Base-by-base conservation (phyloP, 2,329 filamentous ascomycete species). In the Tolypocladium cylindrosporum region DNA sequence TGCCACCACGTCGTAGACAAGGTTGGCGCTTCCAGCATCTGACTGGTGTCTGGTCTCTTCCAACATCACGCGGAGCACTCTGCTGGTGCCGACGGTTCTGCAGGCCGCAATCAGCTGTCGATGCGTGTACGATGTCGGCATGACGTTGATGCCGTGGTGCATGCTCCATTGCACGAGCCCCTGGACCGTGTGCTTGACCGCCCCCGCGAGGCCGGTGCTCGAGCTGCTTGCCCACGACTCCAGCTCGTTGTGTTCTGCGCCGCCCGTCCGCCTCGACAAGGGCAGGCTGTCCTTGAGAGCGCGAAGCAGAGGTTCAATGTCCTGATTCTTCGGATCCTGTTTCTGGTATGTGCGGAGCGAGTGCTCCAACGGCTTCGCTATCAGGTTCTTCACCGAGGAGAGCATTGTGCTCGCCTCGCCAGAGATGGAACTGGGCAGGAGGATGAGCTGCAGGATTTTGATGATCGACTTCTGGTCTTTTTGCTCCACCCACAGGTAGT, bases 371-470 rank as follows among this genome's bases (percentile, higher is more conserved):
- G 85, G 84, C 59, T 83, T 85, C 1, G 88, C 87, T 1, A 90
- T 80, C 43, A 90, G 86, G 41, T 84, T 87, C 41, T 91, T 77
- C 16, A 92, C 86, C 0, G 86, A 84, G 4, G 81, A 78, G 56
- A 91, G 81, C 84, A 90, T 89, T 4, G 81, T 77, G 56, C 78
- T 82, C 13, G 89, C 88, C 66, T 93, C 89, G 40, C 81, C 82
- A 0, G 88, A 89, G 52, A 87, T 86, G 8, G 87, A 85, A 37
- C 81, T 82, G 0, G 87, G 88, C 19, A 83, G 78, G n/a, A 92
- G 76, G 19, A 93, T 81, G 54, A 90, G 80, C 59, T 89, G 84
- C 10, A 94, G 75, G 31, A 92, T 84, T 62, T 86, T 85, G 60
- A 93, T 79, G 21, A 90, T 77, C 4, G 88, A 81, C 64, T 85